Conservation (phyloP, 2,329 filamentous ascomycete genomes). For the Arthrinium phaeospermum region DNA sequence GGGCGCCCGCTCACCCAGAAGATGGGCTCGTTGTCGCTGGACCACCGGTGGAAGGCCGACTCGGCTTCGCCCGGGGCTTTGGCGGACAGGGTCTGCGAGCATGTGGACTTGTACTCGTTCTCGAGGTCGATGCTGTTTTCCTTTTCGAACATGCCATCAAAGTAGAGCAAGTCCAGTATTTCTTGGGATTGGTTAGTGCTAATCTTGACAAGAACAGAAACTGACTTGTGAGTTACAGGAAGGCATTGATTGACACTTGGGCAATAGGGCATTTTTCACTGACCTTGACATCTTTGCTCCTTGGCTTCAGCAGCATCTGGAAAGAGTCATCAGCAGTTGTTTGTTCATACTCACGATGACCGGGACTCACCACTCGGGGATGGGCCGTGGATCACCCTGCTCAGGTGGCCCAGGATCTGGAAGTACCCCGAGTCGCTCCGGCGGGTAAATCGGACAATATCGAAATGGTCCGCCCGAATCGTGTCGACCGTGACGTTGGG, state of each 20-base stretch:
- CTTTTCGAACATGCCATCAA: background rate
- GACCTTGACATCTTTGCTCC: background rate
- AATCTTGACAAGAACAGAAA: too few species aligned
- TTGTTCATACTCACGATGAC: background rate
- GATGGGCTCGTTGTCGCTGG: constrained; percentile 16
- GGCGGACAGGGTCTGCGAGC: background rate
- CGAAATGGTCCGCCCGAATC: constrained; percentile 21
- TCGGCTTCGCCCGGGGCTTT: background rate
- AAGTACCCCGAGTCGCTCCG: constrained; percentile 23
- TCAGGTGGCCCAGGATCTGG: constrained; percentile 22
- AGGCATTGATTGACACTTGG: too few species aligned
- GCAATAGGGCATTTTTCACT: too few species aligned
- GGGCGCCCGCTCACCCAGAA: constrained; percentile 30
- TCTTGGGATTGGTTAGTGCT: background rate
- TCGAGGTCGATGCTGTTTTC: constrained; percentile 2
- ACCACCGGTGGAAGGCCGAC: constrained; percentile 23
- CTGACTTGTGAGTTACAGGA: too few species aligned
- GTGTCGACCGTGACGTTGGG: constrained; percentile 9
- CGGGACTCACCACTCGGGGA: background rate
- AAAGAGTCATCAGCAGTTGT: background rate
- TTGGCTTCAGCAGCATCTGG: background rate
- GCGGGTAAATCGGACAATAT: constrained; percentile 19
- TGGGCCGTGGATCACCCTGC: constrained; percentile 7
- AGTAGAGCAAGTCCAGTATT: constrained; percentile 3
- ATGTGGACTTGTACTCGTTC: background rate